These are phyloP conservation scores for bread wheat (Triticum aestivum) DNA, from an alignment of 176 grass and related monocot genomes.

Conservation along the genomic window IWGSC_CS_RefSeq_v2.1 NC_057801.1:589144528-589145027, in stretches of 20 bases:
- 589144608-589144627: constrained; percentile 25
- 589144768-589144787: constrained; percentile 49
- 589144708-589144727: constrained; percentile 62
- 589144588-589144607: constrained; percentile 54
- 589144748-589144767: constrained; percentile 53
- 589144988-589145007: constrained; percentile 61
- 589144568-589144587: constrained; percentile 58
- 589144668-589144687: constrained; percentile 69
- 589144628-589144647: constrained; percentile 23
- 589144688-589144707: constrained; percentile 82
- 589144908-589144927: constrained; percentile 48
- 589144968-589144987: constrained; percentile 62
- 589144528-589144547: background rate
- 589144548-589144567: constrained; percentile 23
- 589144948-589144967: constrained; percentile 69
- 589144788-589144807: constrained; percentile 66
- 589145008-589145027: constrained; percentile 33
- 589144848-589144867: constrained; percentile 50
- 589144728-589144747: constrained; percentile 62
- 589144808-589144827: constrained; percentile 58
- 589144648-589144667: constrained; percentile 50
- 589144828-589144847: constrained; percentile 44
- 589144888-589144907: constrained; percentile 50
- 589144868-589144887: constrained; percentile 53
- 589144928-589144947: constrained; percentile 55